phyloP scores from a whole-genome alignment of 257 asterid genomes.

The Fraxinus pennsylvanica region DNA sequence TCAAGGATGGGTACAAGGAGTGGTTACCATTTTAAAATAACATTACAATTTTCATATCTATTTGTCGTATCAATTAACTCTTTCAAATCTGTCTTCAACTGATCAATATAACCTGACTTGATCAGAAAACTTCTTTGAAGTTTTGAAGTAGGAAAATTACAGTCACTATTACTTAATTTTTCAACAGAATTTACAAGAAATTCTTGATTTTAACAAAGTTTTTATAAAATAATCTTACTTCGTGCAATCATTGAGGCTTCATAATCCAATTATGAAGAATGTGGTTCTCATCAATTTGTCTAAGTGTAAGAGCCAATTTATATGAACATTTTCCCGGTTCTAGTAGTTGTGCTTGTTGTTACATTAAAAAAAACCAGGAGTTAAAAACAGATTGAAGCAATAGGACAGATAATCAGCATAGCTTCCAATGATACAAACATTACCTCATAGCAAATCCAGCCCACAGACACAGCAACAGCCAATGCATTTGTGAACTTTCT shows the following conservation, averaged over 20 bases:
- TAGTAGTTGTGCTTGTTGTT: background rate
- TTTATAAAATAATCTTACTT: background rate
- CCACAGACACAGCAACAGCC: constrained; percentile 82
- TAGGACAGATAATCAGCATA: background rate
- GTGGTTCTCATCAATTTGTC: background rate
- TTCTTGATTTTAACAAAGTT: background rate
- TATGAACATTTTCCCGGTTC: background rate
- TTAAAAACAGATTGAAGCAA: background rate
- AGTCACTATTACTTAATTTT: background rate
- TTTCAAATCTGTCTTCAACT: background rate
- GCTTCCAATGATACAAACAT: constrained; percentile 13
- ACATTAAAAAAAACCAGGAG: background rate
- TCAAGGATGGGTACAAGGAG: background rate
- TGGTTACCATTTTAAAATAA: no score
- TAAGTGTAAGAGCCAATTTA: constrained; percentile 9
- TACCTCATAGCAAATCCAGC: constrained; percentile 96
- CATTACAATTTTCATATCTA: background rate
- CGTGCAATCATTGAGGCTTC: background rate
- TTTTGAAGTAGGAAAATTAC: background rate
- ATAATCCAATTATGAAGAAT: background rate
- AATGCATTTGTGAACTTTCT: constrained; percentile 93
- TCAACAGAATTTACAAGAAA: background rate
- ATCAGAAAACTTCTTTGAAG: background rate
- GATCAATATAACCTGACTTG: background rate
- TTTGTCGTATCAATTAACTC: background rate